Evolutionary conservation across 2,329 filamentous ascomycete genomes (phyloP).

Genomic region (Ophiocordyceps australis): DNA sequence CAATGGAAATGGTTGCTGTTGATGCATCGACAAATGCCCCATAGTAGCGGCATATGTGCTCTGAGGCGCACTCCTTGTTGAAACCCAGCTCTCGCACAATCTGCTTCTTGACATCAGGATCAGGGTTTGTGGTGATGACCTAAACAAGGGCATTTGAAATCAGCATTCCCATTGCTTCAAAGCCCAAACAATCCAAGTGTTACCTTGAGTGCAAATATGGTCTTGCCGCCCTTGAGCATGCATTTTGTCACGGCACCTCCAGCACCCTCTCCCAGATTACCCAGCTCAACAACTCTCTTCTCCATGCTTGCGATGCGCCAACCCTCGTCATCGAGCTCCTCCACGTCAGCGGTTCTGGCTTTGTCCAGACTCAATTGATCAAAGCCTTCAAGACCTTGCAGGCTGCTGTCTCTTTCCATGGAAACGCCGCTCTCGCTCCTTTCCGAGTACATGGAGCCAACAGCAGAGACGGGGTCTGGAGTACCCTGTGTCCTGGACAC

Average conservation of each 20-base stretch:
- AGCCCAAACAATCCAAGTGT: neutral
- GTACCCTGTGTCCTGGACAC: conserved; percentile 46
- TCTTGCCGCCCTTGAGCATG: conserved; percentile 78
- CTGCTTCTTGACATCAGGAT: conserved; percentile 96
- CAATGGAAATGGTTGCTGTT: conserved; percentile 94
- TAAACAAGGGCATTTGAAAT: no score
- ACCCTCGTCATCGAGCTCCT: conserved; percentile 85
- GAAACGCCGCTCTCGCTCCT: conserved; percentile 53
- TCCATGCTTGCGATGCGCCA: conserved; percentile 89
- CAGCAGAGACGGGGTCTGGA: conserved; percentile 75
- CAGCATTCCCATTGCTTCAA: no score
- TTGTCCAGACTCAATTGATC: conserved; percentile 70
- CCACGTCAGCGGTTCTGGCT: conserved; percentile 71
- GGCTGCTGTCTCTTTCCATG: conserved; percentile 72
- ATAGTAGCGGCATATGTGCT: conserved; percentile 95
- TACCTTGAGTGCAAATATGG: conserved; percentile 91
- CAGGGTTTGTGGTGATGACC: conserved; percentile 97
- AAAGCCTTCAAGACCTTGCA: conserved; percentile 59
- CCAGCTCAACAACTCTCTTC: conserved; percentile 72
- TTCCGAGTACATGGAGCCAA: conserved; percentile 70
- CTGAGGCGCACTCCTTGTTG: conserved; percentile 92
- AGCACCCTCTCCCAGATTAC: conserved; percentile 82
- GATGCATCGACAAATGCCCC: conserved; percentile 91
- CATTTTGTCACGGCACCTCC: conserved; percentile 90
- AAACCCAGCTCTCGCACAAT: conserved; percentile 92